These are phyloP conservation scores for Lodderomyces pseudojiufengensis DNA, from an alignment of 1,139 yeast genomes.

Conservation along the genomic window DNA sequence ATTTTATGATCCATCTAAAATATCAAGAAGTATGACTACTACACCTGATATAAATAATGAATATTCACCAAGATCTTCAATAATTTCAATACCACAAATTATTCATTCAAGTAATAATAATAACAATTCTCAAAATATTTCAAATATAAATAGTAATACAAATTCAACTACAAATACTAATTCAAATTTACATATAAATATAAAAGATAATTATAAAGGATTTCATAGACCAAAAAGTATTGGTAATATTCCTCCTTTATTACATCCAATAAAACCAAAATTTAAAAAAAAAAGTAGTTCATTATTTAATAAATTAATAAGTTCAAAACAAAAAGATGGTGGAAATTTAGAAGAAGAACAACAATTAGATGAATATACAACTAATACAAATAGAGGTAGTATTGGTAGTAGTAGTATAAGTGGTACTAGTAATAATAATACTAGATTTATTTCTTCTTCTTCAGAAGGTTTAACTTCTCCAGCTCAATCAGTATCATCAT, in stretches of 20 bases:
- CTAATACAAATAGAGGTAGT: too few relatives aligned
- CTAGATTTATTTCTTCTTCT: not conserved
- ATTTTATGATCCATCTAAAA: constrained; percentile 4
- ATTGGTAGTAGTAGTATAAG: too few relatives aligned
- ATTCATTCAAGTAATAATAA: too few relatives aligned
- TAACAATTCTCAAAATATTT: too few relatives aligned
- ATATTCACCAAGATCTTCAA: constrained; percentile 23
- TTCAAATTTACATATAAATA: too few relatives aligned
- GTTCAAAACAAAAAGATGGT: constrained; percentile 38
- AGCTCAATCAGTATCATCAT: constrained; percentile 1
- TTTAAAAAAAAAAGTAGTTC: constrained; percentile 42
- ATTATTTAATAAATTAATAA: constrained; percentile 47
- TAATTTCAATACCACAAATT: constrained; percentile 20
- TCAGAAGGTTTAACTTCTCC: constrained; percentile 7
- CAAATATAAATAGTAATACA: too few relatives aligned
- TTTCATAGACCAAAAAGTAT: constrained; percentile 38
- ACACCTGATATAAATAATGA: constrained; percentile 8
- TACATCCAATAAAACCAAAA: constrained; percentile 49
- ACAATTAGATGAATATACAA: constrained; percentile 1
- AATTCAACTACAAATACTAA: constrained; percentile 1
- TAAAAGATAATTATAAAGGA: constrained; percentile 42
- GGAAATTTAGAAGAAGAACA: constrained; percentile 7
- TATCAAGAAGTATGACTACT: not conserved
- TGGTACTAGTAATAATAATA: not conserved
- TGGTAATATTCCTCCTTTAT: constrained; percentile 44